These are phyloP conservation scores for Coemansia sp. DNA, from an alignment of 192 early-diverging fungal genomes.

Conservation along the genomic window DNA sequence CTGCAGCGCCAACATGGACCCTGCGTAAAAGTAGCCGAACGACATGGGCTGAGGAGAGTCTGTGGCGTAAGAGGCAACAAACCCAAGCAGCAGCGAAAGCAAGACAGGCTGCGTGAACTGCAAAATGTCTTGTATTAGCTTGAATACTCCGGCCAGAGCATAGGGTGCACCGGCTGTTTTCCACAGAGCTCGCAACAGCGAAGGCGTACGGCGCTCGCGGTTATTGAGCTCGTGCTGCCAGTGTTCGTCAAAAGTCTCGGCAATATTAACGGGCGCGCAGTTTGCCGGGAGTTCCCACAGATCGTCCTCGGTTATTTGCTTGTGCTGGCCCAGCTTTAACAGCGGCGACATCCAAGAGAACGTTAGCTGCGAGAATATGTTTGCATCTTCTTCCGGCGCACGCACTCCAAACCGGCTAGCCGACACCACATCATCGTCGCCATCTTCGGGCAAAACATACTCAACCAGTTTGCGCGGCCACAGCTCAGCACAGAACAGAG, in stretches of 20 bases:
- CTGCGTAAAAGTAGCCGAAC: constrained; percentile 77
- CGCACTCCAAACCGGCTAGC: too few relatives aligned
- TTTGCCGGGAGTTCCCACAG: constrained; percentile 61
- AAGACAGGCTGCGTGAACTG: constrained; percentile 78
- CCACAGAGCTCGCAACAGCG: constrained; percentile 61
- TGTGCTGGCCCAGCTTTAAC: constrained; percentile 70
- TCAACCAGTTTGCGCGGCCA: constrained; percentile 13
- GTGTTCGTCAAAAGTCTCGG: constrained; percentile 57
- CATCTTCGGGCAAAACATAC: constrained; percentile 4
- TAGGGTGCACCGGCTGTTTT: constrained; percentile 63
- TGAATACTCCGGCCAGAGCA: constrained; percentile 71
- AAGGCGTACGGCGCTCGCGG: constrained; percentile 53
- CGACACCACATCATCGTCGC: too few relatives aligned
- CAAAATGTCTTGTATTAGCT: constrained; percentile 68
- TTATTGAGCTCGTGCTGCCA: constrained; percentile 69
- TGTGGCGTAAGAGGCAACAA: constrained; percentile 40
- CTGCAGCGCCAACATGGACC: constrained; percentile 71
- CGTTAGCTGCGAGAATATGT: too few relatives aligned
- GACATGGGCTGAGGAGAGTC: constrained; percentile 57
- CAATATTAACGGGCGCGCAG: constrained; percentile 58
- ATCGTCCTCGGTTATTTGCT: constrained; percentile 68
- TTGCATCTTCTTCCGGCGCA: too few relatives aligned
- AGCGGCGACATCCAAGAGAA: constrained; percentile 88
- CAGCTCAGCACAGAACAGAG: constrained; percentile 16
- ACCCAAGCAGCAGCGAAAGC: constrained; percentile 64